Evolutionary conservation across 2,329 filamentous ascomycete species (phyloP).

Genomic region (Beauveria caledonica): DNA sequence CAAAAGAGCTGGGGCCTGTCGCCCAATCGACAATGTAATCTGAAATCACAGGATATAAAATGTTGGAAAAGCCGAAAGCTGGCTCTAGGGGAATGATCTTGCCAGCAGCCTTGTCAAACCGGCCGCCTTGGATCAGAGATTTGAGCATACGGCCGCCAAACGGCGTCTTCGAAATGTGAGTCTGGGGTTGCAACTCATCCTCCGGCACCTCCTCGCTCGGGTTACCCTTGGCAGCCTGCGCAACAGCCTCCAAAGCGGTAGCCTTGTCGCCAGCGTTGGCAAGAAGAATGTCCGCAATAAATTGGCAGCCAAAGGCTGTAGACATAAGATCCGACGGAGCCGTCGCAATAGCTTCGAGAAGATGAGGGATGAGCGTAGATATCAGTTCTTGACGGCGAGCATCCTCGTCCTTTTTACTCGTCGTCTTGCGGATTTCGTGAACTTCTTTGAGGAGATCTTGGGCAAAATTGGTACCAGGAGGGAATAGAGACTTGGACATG

Average conservation of each 20-base stretch:
- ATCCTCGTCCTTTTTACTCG: conserved; percentile 86
- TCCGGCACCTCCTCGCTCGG: conserved; percentile 35
- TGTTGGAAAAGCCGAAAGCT: conserved; percentile 68
- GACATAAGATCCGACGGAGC: conserved; percentile 60
- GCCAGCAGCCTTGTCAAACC: conserved; percentile 69
- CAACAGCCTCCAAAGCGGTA: conserved; percentile 62
- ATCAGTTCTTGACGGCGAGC: conserved; percentile 68
- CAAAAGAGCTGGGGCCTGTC: conserved; percentile 76
- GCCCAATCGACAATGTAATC: conserved; percentile 74
- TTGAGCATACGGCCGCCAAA: conserved; percentile 80
- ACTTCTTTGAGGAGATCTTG: conserved; percentile 68
- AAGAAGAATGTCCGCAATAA: conserved; percentile 75
- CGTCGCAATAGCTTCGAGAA: conserved; percentile 65
- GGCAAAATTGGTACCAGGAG: conserved; percentile 54
- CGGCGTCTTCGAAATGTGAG: conserved; percentile 53
- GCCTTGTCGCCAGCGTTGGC: conserved; percentile 67
- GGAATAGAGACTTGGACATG: conserved; percentile 52
- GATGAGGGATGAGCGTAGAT: conserved; percentile 61
- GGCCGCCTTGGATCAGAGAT: conserved; percentile 80
- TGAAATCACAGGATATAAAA: conserved; percentile 76
- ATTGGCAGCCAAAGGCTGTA: conserved; percentile 78
- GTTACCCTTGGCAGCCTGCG: conserved; percentile 52
- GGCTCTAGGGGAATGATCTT: conserved; percentile 64
- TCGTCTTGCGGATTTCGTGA: conserved; percentile 68
- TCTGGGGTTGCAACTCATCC: conserved; percentile 30